Evolutionary conservation across 805 yeast species (phyloP).

Genomic region (Metschnikowia bowlesiae): DNA sequence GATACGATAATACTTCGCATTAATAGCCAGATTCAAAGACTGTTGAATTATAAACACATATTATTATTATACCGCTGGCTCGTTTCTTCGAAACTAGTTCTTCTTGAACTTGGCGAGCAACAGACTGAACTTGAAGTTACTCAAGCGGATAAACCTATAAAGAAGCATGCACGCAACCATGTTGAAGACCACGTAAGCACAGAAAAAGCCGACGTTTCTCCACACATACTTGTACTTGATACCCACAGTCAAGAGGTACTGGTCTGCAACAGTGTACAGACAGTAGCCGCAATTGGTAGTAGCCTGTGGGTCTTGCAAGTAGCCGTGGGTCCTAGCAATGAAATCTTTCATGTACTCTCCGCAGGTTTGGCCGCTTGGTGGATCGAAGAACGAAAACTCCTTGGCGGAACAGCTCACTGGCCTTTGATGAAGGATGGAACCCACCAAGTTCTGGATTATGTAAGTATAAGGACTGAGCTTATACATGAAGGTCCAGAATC

Average conservation of each 20-base stretch:
- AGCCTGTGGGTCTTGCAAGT: slow-evolving; percentile 10
- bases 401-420: slow-evolving; percentile 42
- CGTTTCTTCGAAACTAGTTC: not conserved
- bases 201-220: slow-evolving; percentile 15
- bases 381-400: slow-evolving; percentile 48
- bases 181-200: slow-evolving; percentile 12
- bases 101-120: slow-evolving; percentile 1
- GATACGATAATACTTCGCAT: too few relatives aligned
- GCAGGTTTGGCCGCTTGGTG: slow-evolving; percentile 34
- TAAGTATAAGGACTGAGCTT: slow-evolving; percentile 46
- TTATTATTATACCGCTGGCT: not conserved
- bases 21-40: too few relatives aligned
- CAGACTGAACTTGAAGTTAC: not conserved
- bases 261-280: slow-evolving; percentile 8
- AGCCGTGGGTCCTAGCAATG: slow-evolving; percentile 9
- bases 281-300: slow-evolving; percentile 13
- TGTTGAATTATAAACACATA: not conserved
- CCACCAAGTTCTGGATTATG: slow-evolving; percentile 51
- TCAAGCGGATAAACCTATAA: slow-evolving; percentile 12
- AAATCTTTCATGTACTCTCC: slow-evolving; percentile 10
- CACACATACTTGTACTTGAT: slow-evolving; percentile 12
- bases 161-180: slow-evolving; percentile 10
- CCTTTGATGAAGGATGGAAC: slow-evolving; percentile 40
- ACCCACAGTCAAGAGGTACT: slow-evolving; percentile 8
- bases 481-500: slow-evolving; percentile 48